Conservation (phyloP, 2,329 filamentous ascomycete genomes). For the Aspergillus awamori region DNA sequence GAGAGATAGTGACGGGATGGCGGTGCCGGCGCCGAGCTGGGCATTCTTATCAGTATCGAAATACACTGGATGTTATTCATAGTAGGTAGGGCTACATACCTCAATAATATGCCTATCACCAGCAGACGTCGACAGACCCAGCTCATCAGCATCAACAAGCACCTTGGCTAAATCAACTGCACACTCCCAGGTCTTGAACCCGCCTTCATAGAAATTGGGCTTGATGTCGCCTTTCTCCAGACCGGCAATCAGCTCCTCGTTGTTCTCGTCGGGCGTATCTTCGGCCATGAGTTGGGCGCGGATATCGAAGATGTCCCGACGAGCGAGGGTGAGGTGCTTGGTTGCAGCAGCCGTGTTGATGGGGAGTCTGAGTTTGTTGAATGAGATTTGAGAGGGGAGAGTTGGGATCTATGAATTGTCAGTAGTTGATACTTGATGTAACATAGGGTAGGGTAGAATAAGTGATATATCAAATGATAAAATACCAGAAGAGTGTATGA, state of each 20-base stretch:
- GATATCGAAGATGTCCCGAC: slow-evolving; percentile 66
- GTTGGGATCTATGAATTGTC: slow-evolving; percentile 49
- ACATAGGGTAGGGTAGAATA: not conserved
- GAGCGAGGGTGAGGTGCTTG: slow-evolving; percentile 46
- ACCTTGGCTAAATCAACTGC: slow-evolving; percentile 60
- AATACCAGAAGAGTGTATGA: not conserved
- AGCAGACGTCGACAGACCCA: slow-evolving; percentile 13
- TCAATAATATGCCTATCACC: slow-evolving; percentile 46
- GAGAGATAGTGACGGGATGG: slow-evolving; percentile 59
- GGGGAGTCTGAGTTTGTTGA: slow-evolving; percentile 55
- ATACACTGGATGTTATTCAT: not conserved
- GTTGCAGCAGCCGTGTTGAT: slow-evolving; percentile 37
- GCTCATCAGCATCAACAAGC: slow-evolving; percentile 24
- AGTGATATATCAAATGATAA: not conserved
- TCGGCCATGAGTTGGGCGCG: slow-evolving; percentile 67
- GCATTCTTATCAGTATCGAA: not conserved
- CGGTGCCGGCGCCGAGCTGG: slow-evolving; percentile 65
- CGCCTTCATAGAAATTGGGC: slow-evolving; percentile 66
- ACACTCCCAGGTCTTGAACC: slow-evolving; percentile 72
- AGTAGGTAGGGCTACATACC: slow-evolving; percentile 25
- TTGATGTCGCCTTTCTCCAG: slow-evolving; percentile 60
- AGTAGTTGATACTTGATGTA: slow-evolving; percentile 11
- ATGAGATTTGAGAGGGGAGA: slow-evolving; percentile 63
- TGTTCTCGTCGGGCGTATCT: slow-evolving; percentile 45
- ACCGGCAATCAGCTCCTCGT: slow-evolving; percentile 49